Conservation (phyloP, 306 rosid species). For the Gastrolobium bilobum region DNA sequence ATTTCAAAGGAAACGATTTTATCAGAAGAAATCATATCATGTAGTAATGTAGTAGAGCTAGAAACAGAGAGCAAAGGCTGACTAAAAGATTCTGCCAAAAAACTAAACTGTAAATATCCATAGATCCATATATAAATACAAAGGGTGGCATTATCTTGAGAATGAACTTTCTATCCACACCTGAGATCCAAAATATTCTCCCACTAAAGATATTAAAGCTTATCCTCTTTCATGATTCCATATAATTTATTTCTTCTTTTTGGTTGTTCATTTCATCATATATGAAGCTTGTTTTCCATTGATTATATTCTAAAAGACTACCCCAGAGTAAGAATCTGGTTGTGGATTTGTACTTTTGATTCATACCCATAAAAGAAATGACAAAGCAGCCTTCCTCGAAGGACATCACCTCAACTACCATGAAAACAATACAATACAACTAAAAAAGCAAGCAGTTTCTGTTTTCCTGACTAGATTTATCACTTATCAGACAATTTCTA, state of each 20-base stretch:
- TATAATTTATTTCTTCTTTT: conserved; percentile 3
- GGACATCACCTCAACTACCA: background rate
- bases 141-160: background rate
- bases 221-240: background rate
- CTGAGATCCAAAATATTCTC: background rate
- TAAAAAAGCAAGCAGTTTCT: background rate
- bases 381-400: background rate
- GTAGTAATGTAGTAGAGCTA: too few relatives aligned
- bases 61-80: background rate
- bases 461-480: background rate
- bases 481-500: background rate
- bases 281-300: background rate
- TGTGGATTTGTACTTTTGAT: background rate
- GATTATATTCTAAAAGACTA: background rate
- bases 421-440: background rate
- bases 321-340: background rate
- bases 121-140: conserved; percentile 12
- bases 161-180: background rate
- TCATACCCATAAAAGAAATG: background rate
- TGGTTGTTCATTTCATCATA: conserved; percentile 3
- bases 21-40: too few relatives aligned
- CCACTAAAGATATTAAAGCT: background rate
- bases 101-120: background rate
- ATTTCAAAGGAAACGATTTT: too few relatives aligned
- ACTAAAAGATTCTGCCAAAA: background rate